phyloP scores from a whole-genome alignment of 2,329 filamentous ascomycete species.

The Monosporascus cannonballus region DNA sequence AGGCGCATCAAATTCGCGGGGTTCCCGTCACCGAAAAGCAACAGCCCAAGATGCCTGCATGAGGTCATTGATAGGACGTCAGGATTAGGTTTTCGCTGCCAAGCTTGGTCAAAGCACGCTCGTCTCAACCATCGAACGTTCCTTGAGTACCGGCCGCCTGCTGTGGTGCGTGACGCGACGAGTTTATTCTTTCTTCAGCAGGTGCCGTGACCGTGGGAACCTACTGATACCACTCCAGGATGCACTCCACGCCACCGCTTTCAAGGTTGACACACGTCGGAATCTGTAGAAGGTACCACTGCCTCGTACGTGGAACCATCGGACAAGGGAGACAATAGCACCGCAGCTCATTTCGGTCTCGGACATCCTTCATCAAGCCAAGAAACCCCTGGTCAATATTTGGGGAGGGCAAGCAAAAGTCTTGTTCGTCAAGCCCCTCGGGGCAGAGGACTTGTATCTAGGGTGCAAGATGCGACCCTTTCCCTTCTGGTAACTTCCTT shows the following conservation, averaged over 20 bases:
- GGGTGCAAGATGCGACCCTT: too few relatives aligned
- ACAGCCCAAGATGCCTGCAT: constrained; percentile 11
- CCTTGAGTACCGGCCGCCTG: constrained; percentile 4
- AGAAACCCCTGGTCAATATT: not conserved
- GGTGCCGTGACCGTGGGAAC: not conserved
- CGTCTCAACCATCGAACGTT: constrained; percentile 7
- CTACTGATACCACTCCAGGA: constrained; percentile 3
- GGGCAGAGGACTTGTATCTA: not conserved
- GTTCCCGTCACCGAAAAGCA: constrained; percentile 15
- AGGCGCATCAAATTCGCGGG: constrained; percentile 18
- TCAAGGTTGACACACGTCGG: not conserved
- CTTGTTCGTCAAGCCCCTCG: not conserved
- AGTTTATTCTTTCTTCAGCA: constrained; percentile 7
- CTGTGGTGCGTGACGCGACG: constrained; percentile 10
- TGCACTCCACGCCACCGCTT: constrained; percentile 2
- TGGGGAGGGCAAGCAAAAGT: not conserved
- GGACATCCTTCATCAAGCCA: not conserved
- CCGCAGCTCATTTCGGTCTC: not conserved
- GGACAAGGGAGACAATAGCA: not conserved
- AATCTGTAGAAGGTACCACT: not conserved
- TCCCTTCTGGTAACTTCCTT: too few relatives aligned
- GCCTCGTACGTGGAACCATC: not conserved
- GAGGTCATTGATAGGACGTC: constrained; percentile 5
- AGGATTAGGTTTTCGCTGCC: constrained; percentile 6
- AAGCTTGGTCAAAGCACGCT: constrained; percentile 6